These are phyloP conservation scores for Sporothrix protearum DNA, from an alignment of 2,329 filamentous ascomycete species.

Conservation along the genomic window DNA sequence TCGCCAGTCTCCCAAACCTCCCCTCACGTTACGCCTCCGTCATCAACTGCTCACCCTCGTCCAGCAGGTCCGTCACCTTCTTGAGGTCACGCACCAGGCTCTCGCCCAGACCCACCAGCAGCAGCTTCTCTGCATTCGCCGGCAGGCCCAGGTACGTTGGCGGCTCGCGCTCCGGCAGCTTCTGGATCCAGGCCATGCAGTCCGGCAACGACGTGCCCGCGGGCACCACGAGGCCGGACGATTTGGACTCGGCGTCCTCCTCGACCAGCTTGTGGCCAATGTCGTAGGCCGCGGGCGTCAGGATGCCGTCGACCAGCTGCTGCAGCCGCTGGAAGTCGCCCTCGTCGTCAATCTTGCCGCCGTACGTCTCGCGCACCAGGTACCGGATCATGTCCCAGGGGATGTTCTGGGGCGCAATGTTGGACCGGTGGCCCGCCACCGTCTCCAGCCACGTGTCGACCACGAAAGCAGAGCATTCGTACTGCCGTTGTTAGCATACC, in stretches of 20 bases:
- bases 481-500: conserved; percentile 52
- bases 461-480: conserved; percentile 94
- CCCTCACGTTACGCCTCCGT: neutral
- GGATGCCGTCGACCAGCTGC: conserved; percentile 68
- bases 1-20: neutral
- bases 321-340: conserved; percentile 73
- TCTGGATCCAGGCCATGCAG: conserved; percentile 88
- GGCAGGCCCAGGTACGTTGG: conserved; percentile 92
- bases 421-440: conserved; percentile 78
- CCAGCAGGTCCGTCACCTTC: conserved; percentile 80
- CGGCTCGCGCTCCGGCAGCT: conserved; percentile 88
- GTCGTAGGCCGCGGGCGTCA: conserved; percentile 88
- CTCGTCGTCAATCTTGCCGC: conserved; percentile 93
- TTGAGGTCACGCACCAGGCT: conserved; percentile 80
- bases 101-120: conserved; percentile 82
- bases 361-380: conserved; percentile 90
- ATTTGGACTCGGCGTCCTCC: conserved; percentile 45
- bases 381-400: conserved; percentile 95
- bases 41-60: conserved; percentile 82
- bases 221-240: conserved; percentile 67
- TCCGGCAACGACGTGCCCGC: conserved; percentile 77
- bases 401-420: conserved; percentile 88
- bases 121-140: conserved; percentile 91
- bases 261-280: conserved; percentile 86
- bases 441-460: conserved; percentile 91